Evolutionary conservation across 179 eudicot species (phyloP), one percentile per base, ranked within the genome.

Genomic region (Amaranthus tricolor): DNA sequence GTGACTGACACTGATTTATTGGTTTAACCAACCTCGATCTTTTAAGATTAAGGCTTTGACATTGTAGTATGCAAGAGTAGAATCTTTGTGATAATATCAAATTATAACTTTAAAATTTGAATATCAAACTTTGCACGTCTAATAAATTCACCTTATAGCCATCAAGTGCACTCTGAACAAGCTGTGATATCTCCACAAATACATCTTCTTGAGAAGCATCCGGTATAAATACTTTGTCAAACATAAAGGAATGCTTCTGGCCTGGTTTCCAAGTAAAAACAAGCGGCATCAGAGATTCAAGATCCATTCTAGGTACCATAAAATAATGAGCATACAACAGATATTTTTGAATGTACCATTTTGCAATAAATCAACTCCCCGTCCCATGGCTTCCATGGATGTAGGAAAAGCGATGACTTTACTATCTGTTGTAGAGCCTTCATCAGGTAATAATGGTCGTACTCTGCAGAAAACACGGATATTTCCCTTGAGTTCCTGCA

Each of bases 141-240:
- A 21, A 7, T 19, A 47, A 80, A 16, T 6, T 83, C 71, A 94
- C 98, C 98, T 92, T 94, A 53, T 94, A 92, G 45, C 98, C 98
- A 84, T 94, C 98, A 71, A 94, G 94, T 51, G 98, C 98, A 83
- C 97, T 94, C 75, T 94, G 98, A 16, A 94, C 97, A 82, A 94
- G 98, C 86, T 94, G 98, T 60, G 97, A 90, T 77, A 94, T 93
- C 77, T 94, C 98, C 78, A 94, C 97, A 83, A 94, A 94, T 70
- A 92, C 97, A 62, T 90, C 90, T 62, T 90, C 85, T 78, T 94
- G 98, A 73, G 89, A 81, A 58, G 90, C 87, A 52, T 92, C 95
- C 72, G 98, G 98, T 83, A 80, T 76, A 66, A 94, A 94, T 44
- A 92, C 98, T 81, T 89, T 90, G 83, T 94, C 98, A 72, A 87